Conservation (phyloP, 2,329 filamentous ascomycete genomes). For the Gnomoniopsis smithogilvyi region DNA sequence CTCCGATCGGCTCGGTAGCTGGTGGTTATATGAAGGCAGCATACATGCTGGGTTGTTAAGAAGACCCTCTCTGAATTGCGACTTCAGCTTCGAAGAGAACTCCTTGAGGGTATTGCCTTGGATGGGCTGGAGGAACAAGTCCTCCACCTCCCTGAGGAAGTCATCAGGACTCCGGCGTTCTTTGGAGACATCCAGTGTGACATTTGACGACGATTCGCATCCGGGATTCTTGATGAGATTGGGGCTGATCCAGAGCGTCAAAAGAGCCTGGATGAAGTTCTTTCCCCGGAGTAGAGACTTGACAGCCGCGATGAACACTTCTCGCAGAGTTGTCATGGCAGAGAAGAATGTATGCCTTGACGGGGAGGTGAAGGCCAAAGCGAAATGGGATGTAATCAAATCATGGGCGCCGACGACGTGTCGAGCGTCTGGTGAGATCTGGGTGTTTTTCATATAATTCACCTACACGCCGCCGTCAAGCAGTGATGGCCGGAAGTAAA, state of each 20-base stretch:
- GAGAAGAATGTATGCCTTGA: conserved; percentile 50
- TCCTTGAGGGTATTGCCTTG: conserved; percentile 40
- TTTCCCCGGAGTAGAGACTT: conserved; percentile 58
- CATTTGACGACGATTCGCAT: conserved; percentile 3
- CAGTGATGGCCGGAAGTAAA: too few species aligned
- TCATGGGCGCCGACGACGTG: conserved; percentile 4
- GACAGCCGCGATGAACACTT: conserved; percentile 52
- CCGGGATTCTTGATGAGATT: conserved; percentile 28
- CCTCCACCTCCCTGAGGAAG: conserved; percentile 56
- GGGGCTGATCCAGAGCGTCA: conserved; percentile 52
- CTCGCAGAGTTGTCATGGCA: conserved; percentile 56
- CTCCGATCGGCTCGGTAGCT: conserved; percentile 59
- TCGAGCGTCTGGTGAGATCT: neutral
- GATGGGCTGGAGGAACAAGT: conserved; percentile 46
- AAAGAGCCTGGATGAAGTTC: conserved; percentile 54
- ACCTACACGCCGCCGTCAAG: neutral
- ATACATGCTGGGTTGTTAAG: conserved; percentile 54
- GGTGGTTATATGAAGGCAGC: conserved; percentile 65
- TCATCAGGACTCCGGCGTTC: conserved; percentile 36
- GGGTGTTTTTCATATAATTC: neutral
- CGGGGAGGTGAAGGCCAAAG: conserved; percentile 22
- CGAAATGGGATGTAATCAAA: conserved; percentile 19
- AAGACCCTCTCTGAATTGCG: conserved; percentile 53
- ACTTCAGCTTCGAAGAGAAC: conserved; percentile 49
- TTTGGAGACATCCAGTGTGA: conserved; percentile 19